Conservation (phyloP, 106 monocot species). For the Cymbidium sinense region DNA sequence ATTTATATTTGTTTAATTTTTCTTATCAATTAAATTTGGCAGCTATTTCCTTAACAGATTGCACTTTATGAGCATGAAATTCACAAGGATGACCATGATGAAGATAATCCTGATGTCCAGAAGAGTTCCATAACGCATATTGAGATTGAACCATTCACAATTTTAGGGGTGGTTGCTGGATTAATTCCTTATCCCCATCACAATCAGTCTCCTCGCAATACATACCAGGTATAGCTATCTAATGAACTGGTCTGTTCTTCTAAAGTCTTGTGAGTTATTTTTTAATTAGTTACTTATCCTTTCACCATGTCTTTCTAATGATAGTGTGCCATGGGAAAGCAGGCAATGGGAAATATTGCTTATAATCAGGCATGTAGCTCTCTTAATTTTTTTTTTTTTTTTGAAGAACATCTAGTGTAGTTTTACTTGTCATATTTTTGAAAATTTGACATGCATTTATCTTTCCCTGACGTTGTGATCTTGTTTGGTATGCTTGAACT, state of each 20-base stretch:
- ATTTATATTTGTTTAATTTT: not conserved
- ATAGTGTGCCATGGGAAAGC: slow-evolving; percentile 99
- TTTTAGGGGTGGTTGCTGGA: slow-evolving; percentile 90
- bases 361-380: slow-evolving; percentile 76
- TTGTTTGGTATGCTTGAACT: not conserved
- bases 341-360: slow-evolving; percentile 99
- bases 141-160: slow-evolving; percentile 94
- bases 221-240: slow-evolving; percentile 66
- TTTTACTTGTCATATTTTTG: not conserved
- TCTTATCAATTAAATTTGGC: not conserved
- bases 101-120: slow-evolving; percentile 24
- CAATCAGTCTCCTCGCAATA: slow-evolving; percentile 97
- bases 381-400: not conserved
- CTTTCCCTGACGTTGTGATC: not conserved
- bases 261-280: not conserved
- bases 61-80: slow-evolving; percentile 66
- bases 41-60: slow-evolving; percentile 39
- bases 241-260: not conserved
- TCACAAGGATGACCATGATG: slow-evolving; percentile 16
- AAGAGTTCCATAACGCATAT: slow-evolving; percentile 73
- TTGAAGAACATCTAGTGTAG: not conserved
- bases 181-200: slow-evolving; percentile 98
- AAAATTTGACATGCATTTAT: not conserved
- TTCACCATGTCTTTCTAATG: slow-evolving; percentile 7
- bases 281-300: not conserved